These are phyloP conservation scores for Blastomyces gilchristii DNA, from an alignment of 2,329 filamentous ascomycete genomes.

Conservation along the genomic window DNA sequence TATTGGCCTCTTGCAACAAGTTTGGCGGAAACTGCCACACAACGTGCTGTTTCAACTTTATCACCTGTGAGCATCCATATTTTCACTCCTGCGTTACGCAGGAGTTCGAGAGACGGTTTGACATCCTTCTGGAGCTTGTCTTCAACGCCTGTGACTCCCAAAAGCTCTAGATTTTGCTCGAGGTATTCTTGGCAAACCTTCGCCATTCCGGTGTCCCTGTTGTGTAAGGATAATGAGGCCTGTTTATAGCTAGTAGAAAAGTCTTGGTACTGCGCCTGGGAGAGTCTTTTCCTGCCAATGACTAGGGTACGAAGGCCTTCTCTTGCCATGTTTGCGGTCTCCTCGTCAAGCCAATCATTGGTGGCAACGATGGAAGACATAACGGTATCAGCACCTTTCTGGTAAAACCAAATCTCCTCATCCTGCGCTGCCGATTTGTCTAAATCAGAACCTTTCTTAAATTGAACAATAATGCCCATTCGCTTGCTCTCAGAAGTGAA, in stretches of 20 bases:
- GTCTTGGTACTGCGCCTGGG: constrained; percentile 64
- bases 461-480: constrained; percentile 94
- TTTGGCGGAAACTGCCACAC: constrained; percentile 90
- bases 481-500: constrained; percentile 97
- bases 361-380: constrained; percentile 93
- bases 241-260: constrained; percentile 67
- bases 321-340: constrained; percentile 98
- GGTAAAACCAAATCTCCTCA: constrained; percentile 94
- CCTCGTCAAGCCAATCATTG: constrained; percentile 98
- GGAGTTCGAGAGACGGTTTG: constrained; percentile 84
- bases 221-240: constrained; percentile 68
- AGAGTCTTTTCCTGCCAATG: constrained; percentile 82
- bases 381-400: constrained; percentile 96
- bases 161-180: constrained; percentile 77
- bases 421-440: constrained; percentile 42
- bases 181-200: constrained; percentile 68
- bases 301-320: constrained; percentile 91
- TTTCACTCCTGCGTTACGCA: constrained; percentile 95
- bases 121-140: constrained; percentile 94
- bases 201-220: constrained; percentile 73
- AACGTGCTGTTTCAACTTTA: constrained; percentile 95
- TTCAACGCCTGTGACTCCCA: constrained; percentile 96
- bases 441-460: constrained; percentile 49
- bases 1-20: constrained; percentile 88
- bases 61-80: constrained; percentile 99